phyloP scores from a whole-genome alignment of 768 basidiomycete genomes.

The Tricholomella constricta region DNA sequence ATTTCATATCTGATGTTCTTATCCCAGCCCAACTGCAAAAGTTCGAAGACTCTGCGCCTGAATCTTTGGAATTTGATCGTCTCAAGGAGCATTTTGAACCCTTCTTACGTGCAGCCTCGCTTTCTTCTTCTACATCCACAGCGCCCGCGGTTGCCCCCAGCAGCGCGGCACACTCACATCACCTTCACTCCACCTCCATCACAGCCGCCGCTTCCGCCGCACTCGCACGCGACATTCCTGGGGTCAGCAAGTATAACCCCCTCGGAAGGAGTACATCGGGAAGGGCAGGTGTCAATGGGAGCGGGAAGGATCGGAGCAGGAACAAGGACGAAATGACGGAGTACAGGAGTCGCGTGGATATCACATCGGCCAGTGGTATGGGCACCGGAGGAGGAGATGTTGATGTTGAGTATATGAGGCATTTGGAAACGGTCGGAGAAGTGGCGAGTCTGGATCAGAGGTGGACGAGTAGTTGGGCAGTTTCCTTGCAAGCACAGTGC shows the following conservation, averaged over 20 bases:
- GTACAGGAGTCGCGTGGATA: slow-evolving; percentile 73
- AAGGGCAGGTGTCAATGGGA: slow-evolving; percentile 46
- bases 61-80: slow-evolving; percentile 87
- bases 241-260: slow-evolving; percentile 77
- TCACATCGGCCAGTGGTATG: slow-evolving; percentile 51
- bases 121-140: slow-evolving; percentile 64
- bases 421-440: slow-evolving; percentile 60
- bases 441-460: slow-evolving; percentile 76
- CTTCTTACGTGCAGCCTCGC: slow-evolving; percentile 81
- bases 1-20: background rate
- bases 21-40: slow-evolving; percentile 87
- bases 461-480: slow-evolving; percentile 81
- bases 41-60: slow-evolving; percentile 82
- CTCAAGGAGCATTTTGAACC: slow-evolving; percentile 98
- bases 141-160: slow-evolving; percentile 43
- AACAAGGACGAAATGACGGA: slow-evolving; percentile 80
- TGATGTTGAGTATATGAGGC: slow-evolving; percentile 71
- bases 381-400: slow-evolving; percentile 64
- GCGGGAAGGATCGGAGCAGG: slow-evolving; percentile 60
- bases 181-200: slow-evolving; percentile 76
- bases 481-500: slow-evolving; percentile 64
- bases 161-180: slow-evolving; percentile 64
- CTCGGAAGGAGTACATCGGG: slow-evolving; percentile 46
- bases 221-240: slow-evolving; percentile 84
- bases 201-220: slow-evolving; percentile 90